phyloP scores from a whole-genome alignment of 768 basidiomycete genomes.

The Coprinellus micaceus region DNA sequence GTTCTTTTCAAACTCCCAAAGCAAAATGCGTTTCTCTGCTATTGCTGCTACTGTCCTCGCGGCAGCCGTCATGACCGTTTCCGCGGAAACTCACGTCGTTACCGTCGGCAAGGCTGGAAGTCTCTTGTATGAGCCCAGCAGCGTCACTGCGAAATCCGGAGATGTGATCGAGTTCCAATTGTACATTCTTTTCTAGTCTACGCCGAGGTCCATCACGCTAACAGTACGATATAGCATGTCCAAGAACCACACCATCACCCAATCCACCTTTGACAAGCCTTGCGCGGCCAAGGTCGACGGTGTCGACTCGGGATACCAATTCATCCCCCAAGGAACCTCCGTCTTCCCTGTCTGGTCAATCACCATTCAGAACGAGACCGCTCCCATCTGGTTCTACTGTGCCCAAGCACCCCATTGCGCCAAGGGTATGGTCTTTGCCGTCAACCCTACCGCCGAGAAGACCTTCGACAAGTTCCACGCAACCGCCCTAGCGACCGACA shows the following conservation, averaged over 20 bases:
- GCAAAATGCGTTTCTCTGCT: slow-evolving; percentile 12
- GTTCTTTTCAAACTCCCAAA: background rate
- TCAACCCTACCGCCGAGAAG: slow-evolving; percentile 47
- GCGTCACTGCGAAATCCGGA: slow-evolving; percentile 31
- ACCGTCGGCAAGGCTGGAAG: slow-evolving; percentile 27
- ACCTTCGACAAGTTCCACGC: slow-evolving; percentile 39
- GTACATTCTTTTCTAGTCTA: slow-evolving; percentile 19
- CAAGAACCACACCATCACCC: slow-evolving; percentile 40
- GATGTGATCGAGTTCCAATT: slow-evolving; percentile 47
- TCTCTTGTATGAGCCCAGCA: slow-evolving; percentile 27
- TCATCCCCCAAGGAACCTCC: slow-evolving; percentile 35
- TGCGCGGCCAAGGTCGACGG: slow-evolving; percentile 30
- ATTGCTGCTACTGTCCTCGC: slow-evolving; percentile 9
- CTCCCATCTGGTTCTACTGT: slow-evolving; percentile 58
- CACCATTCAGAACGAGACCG: slow-evolving; percentile 30
- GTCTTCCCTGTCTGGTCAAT: slow-evolving; percentile 33
- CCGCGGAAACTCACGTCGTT: slow-evolving; percentile 29
- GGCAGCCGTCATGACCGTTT: slow-evolving; percentile 2
- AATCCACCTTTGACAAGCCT: slow-evolving; percentile 37
- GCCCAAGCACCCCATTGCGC: slow-evolving; percentile 42
- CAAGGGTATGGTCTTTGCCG: slow-evolving; percentile 52
- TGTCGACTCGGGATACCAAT: slow-evolving; percentile 45
- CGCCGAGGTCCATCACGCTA: background rate
- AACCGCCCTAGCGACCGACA: background rate
- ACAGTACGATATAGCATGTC: slow-evolving; percentile 22